A percentile compares a stretch with the other conserved stretches of the same genome.
These are phyloP conservation scores for Helotiales sp. DNA, from an alignment of 2,329 filamentous ascomycete species.

Conservation along the genomic window DNA sequence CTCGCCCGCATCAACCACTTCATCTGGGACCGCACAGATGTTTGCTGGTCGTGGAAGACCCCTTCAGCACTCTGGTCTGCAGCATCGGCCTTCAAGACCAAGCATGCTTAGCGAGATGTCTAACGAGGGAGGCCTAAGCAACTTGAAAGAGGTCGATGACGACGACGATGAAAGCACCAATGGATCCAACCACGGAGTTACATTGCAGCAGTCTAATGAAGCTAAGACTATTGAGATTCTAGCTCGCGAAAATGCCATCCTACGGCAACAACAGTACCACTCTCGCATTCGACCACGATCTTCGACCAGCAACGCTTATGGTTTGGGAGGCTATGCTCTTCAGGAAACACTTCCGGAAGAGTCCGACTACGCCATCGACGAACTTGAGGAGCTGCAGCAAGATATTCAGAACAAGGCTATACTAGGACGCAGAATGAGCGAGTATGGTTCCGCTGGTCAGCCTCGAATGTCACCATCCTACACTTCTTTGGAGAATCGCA, in stretches of 20 bases:
- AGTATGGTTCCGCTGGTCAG: slow-evolving; percentile 41
- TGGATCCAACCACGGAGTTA: slow-evolving; percentile 59
- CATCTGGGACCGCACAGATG: slow-evolving; percentile 30
- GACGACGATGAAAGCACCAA: slow-evolving; percentile 64
- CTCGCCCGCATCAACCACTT: slow-evolving; percentile 36
- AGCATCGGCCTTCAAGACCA: slow-evolving; percentile 80
- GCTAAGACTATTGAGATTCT: slow-evolving; percentile 68
- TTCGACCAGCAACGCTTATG: slow-evolving; percentile 58
- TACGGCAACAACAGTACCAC: slow-evolving; percentile 63
- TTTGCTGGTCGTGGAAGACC: slow-evolving; percentile 43
- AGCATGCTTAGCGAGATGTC: slow-evolving; percentile 78
- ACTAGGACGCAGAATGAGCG: slow-evolving; percentile 46
- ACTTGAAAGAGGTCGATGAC: slow-evolving; percentile 73
- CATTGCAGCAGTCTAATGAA: slow-evolving; percentile 56
- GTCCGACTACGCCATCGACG: slow-evolving; percentile 74
- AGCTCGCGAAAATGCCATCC: slow-evolving; percentile 64
- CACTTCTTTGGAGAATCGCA: slow-evolving; percentile 61
- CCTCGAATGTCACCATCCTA: slow-evolving; percentile 40
- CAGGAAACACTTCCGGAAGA: slow-evolving; percentile 66
- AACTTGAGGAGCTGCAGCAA: slow-evolving; percentile 61
- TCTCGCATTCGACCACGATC: slow-evolving; percentile 63
- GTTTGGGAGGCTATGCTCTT: slow-evolving; percentile 62
- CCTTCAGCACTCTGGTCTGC: slow-evolving; percentile 69
- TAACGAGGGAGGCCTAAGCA: slow-evolving; percentile 66
- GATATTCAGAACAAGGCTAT: slow-evolving; percentile 39